Conservation (phyloP, 371 early-diverging fungal species). For the Mortierella sp. region DNA sequence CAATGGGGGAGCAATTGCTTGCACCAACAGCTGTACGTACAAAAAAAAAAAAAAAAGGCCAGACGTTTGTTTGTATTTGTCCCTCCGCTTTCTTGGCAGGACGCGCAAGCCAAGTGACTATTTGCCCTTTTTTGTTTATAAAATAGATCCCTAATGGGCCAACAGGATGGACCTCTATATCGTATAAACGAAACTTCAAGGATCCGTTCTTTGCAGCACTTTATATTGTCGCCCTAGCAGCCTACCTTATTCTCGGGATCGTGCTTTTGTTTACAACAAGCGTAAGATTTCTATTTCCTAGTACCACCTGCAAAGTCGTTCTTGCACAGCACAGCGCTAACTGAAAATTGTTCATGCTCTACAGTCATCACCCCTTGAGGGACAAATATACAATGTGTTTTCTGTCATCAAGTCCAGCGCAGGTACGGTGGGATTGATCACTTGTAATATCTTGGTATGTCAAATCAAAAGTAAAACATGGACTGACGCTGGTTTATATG, state of each 20-base stretch:
- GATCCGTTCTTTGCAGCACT: slow-evolving; percentile 67
- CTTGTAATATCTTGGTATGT: neutral
- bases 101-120: neutral
- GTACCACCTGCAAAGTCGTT: too few species aligned
- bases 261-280: slow-evolving; percentile 64
- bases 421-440: slow-evolving; percentile 43
- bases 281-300: too few species aligned
- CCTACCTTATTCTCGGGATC: slow-evolving; percentile 61
- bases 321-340: too few species aligned
- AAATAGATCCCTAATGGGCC: slow-evolving; percentile 47
- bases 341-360: too few species aligned
- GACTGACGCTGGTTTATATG: neutral
- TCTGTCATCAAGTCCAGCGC: slow-evolving; percentile 66
- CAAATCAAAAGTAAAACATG: neutral
- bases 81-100: neutral
- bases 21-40: slow-evolving; percentile 37
- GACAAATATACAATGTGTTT: slow-evolving; percentile 60
- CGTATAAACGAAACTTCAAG: slow-evolving; percentile 62
- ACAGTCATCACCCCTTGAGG: slow-evolving; percentile 41
- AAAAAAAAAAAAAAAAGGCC: too few species aligned
- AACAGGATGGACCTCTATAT: slow-evolving; percentile 51
- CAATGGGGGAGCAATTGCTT: slow-evolving; percentile 45
- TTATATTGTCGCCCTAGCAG: slow-evolving; percentile 55
- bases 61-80: too few species aligned
- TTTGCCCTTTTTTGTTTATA: neutral